A percentile compares a stretch with the other conserved stretches of the same genome.
phyloP scores from a whole-genome alignment of 2,329 filamentous ascomycete genomes.

The Hymenotorrendiella dingleyae region DNA sequence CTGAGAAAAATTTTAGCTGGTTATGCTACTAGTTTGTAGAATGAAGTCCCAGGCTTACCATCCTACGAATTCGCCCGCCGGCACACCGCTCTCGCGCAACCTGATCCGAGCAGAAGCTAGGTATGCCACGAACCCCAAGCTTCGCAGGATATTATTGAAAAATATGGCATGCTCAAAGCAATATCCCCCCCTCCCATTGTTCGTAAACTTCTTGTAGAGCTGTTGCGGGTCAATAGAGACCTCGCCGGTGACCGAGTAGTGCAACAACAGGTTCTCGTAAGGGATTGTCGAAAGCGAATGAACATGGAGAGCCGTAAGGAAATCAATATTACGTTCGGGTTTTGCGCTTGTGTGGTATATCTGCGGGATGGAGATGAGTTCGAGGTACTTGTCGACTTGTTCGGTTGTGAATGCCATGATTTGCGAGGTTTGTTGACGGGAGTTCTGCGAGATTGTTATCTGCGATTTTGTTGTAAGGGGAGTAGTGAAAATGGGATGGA shows the following conservation, averaged over 20 bases:
- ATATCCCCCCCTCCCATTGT: slow-evolving; percentile 46
- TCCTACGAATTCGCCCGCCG: slow-evolving; percentile 21
- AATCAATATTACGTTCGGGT: slow-evolving; percentile 16
- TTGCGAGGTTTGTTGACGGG: too few species aligned
- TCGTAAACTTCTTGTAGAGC: slow-evolving; percentile 25
- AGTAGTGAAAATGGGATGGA: too few species aligned
- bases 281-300: slow-evolving; percentile 22
- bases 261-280: slow-evolving; percentile 25
- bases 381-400: slow-evolving; percentile 22
- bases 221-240: slow-evolving; percentile 22
- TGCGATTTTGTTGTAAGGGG: too few species aligned
- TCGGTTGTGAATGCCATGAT: too few species aligned
- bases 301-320: slow-evolving; percentile 21
- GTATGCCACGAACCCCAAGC: slow-evolving; percentile 40
- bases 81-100: slow-evolving; percentile 16
- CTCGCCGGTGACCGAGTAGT: slow-evolving; percentile 20
- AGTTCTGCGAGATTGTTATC: too few species aligned
- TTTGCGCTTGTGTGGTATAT: slow-evolving; percentile 10
- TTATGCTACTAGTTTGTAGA: neutral
- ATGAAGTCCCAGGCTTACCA: slow-evolving; percentile 17
- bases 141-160: slow-evolving; percentile 46
- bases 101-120: neutral
- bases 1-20: slow-evolving; percentile 19
- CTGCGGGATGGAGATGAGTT: slow-evolving; percentile 18
- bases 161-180: slow-evolving; percentile 54